These are phyloP conservation scores for Cenchrus americanus DNA, from an alignment of 176 grass and related monocot species.

Conservation along the genomic window DNA sequence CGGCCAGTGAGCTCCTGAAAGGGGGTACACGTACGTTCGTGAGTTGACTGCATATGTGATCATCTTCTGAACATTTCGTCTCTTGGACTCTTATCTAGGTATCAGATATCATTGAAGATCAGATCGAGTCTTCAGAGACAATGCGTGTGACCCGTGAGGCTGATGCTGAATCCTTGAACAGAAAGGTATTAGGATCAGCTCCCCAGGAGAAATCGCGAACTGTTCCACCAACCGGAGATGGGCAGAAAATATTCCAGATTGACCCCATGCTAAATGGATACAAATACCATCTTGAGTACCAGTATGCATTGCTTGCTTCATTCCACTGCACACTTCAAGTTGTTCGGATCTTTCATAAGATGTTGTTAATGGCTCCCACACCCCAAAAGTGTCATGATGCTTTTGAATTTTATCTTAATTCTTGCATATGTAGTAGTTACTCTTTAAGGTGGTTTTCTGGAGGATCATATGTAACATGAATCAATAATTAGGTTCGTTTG, in stretches of 20 bases:
- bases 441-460: slow-evolving; percentile 17
- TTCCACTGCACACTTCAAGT: neutral
- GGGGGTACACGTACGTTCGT: too few species aligned
- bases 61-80: slow-evolving; percentile 22
- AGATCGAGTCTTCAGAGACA: slow-evolving; percentile 24
- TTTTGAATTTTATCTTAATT: slow-evolving; percentile 12
- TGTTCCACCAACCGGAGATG: slow-evolving; percentile 54
- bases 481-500: neutral
- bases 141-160: slow-evolving; percentile 1
- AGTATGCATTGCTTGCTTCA: slow-evolving; percentile 49
- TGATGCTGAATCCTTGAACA: slow-evolving; percentile 22
- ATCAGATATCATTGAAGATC: slow-evolving; percentile 40
- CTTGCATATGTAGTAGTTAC: neutral
- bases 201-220: slow-evolving; percentile 42
- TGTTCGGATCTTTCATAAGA: too few species aligned
- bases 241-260: slow-evolving; percentile 76
- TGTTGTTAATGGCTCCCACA: too few species aligned
- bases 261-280: slow-evolving; percentile 60
- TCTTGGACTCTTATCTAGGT: slow-evolving; percentile 44
- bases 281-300: slow-evolving; percentile 72
- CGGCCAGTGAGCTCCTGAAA: too few species aligned
- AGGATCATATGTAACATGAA: neutral
- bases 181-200: slow-evolving; percentile 35
- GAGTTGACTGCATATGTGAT: neutral
- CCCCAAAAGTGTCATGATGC: neutral